Evolutionary conservation across 2,329 filamentous ascomycete genomes (phyloP).

Genomic region (Ascochyta pisi): DNA sequence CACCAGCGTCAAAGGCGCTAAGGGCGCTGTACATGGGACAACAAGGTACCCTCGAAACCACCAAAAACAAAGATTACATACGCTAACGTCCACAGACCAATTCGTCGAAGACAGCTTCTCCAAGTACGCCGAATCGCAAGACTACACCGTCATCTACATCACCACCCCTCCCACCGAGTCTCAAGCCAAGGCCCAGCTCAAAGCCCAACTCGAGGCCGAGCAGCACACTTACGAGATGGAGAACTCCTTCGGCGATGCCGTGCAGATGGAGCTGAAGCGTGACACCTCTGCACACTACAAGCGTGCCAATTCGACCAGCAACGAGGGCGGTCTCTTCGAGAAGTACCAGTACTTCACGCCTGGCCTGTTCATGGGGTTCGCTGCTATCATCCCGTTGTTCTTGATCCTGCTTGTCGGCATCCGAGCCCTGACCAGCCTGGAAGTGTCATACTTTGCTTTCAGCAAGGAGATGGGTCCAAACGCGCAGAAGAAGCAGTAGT

Average conservation of each 20-base stretch:
- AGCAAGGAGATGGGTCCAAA: constrained; percentile 94
- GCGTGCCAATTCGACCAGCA: constrained; percentile 26
- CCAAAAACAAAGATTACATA: not conserved
- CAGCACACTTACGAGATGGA: constrained; percentile 66
- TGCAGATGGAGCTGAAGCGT: constrained; percentile 79
- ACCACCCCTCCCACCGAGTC: constrained; percentile 62
- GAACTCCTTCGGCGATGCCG: constrained; percentile 65
- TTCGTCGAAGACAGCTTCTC: constrained; percentile 32
- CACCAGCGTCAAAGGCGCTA: constrained; percentile 20
- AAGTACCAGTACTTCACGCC: constrained; percentile 95
- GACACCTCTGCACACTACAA: constrained; percentile 53
- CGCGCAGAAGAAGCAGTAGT: constrained; percentile 76
- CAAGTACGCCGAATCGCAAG: constrained; percentile 53
- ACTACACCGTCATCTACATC: constrained; percentile 79
- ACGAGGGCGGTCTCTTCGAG: constrained; percentile 69
- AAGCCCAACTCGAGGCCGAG: constrained; percentile 30
- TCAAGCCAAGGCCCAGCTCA: constrained; percentile 31
- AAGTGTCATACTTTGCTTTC: constrained; percentile 93
- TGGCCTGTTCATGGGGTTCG: constrained; percentile 86
- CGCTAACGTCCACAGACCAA: constrained; percentile 29
- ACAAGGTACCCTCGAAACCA: constrained; percentile 24
- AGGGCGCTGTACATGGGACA: constrained; percentile 24
- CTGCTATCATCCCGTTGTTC: constrained; percentile 74
- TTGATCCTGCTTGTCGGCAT: constrained; percentile 81
- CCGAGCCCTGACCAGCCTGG: constrained; percentile 75